Percentiles rank a stretch among this genome's conserved stretches.
These are phyloP conservation scores for Gymnopilus dilepis DNA, from an alignment of 768 basidiomycete genomes.

Conservation along the genomic window DNA sequence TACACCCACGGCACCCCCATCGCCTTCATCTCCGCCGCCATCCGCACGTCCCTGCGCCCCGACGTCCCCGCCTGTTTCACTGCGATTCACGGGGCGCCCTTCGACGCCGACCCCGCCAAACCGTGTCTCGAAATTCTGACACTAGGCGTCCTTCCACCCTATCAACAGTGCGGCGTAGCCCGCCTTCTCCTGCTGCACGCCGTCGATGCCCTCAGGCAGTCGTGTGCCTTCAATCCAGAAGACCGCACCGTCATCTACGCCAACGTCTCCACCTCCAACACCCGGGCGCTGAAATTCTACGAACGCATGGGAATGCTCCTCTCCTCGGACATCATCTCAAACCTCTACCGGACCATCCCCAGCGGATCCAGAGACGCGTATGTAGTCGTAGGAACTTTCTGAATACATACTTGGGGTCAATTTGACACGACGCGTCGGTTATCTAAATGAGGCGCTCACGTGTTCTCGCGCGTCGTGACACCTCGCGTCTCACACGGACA, in stretches of 20 bases:
- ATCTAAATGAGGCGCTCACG: constrained; percentile 25
- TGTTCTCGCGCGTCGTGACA: constrained; percentile 28
- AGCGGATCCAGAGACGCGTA: constrained; percentile 48
- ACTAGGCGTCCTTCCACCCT: constrained; percentile 53
- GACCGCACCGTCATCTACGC: constrained; percentile 42
- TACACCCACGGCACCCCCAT: constrained; percentile 37
- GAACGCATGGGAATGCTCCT: constrained; percentile 46
- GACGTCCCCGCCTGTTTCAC: constrained; percentile 21
- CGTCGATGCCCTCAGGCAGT: constrained; percentile 33
- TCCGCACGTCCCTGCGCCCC: constrained; percentile 29
- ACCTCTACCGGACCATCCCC: constrained; percentile 43
- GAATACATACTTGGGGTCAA: background rate
- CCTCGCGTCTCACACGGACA: constrained; percentile 21
- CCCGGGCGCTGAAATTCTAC: constrained; percentile 47
- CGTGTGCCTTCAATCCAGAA: constrained; percentile 27
- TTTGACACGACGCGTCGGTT: background rate
- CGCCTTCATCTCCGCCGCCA: constrained; percentile 50
- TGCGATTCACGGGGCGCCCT: constrained; percentile 15
- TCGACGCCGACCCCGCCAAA: constrained; percentile 23
- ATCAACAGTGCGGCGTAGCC: constrained; percentile 49
- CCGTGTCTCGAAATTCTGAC: constrained; percentile 55
- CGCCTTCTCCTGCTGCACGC: constrained; percentile 45
- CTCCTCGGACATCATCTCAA: constrained; percentile 38
- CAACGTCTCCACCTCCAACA: constrained; percentile 51
- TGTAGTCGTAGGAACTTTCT: constrained; percentile 42